phyloP scores from a whole-genome alignment of 192 early-diverging fungal genomes.

The Coemansia sp. region DNA sequence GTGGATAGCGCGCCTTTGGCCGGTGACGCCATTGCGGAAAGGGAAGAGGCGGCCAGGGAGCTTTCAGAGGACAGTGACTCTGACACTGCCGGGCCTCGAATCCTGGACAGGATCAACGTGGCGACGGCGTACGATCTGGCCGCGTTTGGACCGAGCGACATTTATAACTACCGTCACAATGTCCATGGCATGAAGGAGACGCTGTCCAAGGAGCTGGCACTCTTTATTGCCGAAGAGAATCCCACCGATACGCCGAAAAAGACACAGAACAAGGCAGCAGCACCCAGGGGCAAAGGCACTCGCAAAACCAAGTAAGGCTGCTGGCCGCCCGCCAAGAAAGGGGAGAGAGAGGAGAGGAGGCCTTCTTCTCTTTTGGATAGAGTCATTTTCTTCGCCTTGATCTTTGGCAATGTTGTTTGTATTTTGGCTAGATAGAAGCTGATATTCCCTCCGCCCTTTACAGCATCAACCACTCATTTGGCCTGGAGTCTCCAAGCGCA shows the following conservation, averaged over 20 bases:
- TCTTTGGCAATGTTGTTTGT: too few relatives aligned
- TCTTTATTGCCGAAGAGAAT: slow-evolving; percentile 30
- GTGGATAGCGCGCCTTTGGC: background rate
- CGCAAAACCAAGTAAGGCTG: background rate
- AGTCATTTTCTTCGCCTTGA: too few relatives aligned
- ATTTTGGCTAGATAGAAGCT: too few relatives aligned
- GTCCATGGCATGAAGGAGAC: slow-evolving; percentile 4
- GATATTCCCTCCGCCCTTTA: too few relatives aligned
- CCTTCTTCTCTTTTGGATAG: background rate
- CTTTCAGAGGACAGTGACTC: background rate
- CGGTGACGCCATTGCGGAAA: slow-evolving; percentile 6
- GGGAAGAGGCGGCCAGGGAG: slow-evolving; percentile 19
- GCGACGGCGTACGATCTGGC: slow-evolving; percentile 36
- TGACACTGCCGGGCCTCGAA: background rate
- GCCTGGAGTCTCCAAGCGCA: too few relatives aligned
- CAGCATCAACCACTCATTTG: too few relatives aligned
- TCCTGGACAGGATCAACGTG: slow-evolving; percentile 13
- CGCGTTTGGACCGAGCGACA: slow-evolving; percentile 18
- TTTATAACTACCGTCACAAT: slow-evolving; percentile 12
- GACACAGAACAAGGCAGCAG: background rate
- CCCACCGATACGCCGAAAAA: background rate
- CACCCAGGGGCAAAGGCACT: background rate
- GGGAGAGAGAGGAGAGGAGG: background rate
- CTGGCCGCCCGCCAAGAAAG: too few relatives aligned
- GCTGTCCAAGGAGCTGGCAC: slow-evolving; percentile 19